Evolutionary conservation across 306 rosid genomes (phyloP), one percentile per base, ranked within the genome.

Genomic region (Lablab purpureus): DNA sequence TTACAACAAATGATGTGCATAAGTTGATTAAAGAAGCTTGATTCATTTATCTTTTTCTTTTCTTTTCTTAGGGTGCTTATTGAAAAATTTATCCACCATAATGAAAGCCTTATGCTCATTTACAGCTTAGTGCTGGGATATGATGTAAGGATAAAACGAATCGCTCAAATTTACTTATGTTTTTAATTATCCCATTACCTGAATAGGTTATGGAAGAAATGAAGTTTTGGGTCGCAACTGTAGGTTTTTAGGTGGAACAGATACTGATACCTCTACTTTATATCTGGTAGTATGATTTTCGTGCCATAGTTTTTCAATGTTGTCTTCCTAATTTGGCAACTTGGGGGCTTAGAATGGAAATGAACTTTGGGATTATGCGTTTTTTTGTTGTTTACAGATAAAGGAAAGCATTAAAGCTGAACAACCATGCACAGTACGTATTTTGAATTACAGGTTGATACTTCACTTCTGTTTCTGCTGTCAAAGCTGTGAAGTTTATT

Each of bases 401-500:
- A 86, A 87, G 87, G 96, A 93, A 80, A 89, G 91, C 86, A 70
- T 96, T 84, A 80, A 77, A 81, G 45, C 71, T 60, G 88, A 90
- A 70, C 91, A 80, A 85, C 88, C 95, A 71, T 89, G 98, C 89
- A 93, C 99, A 76, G 95, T 92, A 83, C 94, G 88, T 87, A 87
- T 93, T 82, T 90, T 96, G 92, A 96, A 89, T 90, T 96, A 93
- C 98, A 96, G 99, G 99, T 96, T 87, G 55, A 89, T 71, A 75
- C 88, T 87, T 63, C 78, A 68, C 85, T 71, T 71, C 79, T 56
- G 23, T 63, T 51, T 75, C 27, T 41, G 71, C 50, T 73, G 73
- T 65, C 17, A 40, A 47, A 78, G 80, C 80, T 63, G 75, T 52
- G 79, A 80, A 74, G 17, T 69, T 80, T 58, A 40, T 70, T 71